These are phyloP conservation scores for Prunus kanzakura DNA, from an alignment of 306 rosid species.

Conservation along the genomic window DNA sequence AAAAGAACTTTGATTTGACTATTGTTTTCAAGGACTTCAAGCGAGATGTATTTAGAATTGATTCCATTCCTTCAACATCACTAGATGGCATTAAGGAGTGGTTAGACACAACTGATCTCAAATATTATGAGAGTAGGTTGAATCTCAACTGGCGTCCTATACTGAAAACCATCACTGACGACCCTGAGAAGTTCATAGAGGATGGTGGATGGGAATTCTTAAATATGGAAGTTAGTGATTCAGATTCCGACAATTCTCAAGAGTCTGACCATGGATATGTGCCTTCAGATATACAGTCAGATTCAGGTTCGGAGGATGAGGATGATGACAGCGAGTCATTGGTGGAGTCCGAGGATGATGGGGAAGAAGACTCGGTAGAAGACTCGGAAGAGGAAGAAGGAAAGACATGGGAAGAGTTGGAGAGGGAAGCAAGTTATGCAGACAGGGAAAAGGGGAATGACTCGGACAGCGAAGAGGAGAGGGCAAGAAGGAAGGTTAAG, in stretches of 20 bases:
- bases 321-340: constrained; percentile 31
- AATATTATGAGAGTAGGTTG: constrained; percentile 38
- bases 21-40: constrained; percentile 39
- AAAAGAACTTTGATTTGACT: constrained; percentile 36
- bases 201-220: constrained; percentile 41
- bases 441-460: constrained; percentile 37
- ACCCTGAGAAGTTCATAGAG: constrained; percentile 40
- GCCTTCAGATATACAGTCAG: constrained; percentile 41
- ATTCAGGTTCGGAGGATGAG: constrained; percentile 36
- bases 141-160: constrained; percentile 41
- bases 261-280: constrained; percentile 40
- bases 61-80: constrained; percentile 39
- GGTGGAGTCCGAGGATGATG: constrained; percentile 39
- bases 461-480: constrained; percentile 36
- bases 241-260: constrained; percentile 35
- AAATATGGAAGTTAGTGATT: constrained; percentile 39
- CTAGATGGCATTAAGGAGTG: constrained; percentile 40
- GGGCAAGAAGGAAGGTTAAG: constrained; percentile 33
- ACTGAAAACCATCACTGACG: constrained; percentile 35
- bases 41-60: constrained; percentile 35
- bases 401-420: constrained; percentile 39
- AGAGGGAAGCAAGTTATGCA: constrained; percentile 42
- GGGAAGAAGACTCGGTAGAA: constrained; percentile 25
- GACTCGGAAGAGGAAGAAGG: constrained; percentile 37
- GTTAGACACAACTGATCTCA: constrained; percentile 39